Conservation (phyloP, 2,329 filamentous ascomycete species). For the Diaporthe citriasiana region DNA sequence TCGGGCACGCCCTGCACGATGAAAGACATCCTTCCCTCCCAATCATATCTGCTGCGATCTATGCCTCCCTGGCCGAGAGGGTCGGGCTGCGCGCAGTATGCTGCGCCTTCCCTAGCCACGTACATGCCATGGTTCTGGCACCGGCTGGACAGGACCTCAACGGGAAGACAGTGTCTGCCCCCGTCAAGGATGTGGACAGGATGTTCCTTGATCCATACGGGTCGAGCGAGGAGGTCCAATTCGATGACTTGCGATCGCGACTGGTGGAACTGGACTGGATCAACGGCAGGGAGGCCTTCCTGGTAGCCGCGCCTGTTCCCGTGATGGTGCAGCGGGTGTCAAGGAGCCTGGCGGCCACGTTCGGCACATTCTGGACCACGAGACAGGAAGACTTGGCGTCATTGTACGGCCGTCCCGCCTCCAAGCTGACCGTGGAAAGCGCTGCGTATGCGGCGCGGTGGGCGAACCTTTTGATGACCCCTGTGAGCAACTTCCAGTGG, state of each 20-base stretch:
- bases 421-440: conserved; percentile 61
- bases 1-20: conserved; percentile 84
- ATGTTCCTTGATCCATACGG: conserved; percentile 92
- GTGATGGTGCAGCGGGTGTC: conserved; percentile 82
- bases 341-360: conserved; percentile 85
- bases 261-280: conserved; percentile 66
- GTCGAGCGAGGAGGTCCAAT: conserved; percentile 75
- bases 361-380: conserved; percentile 59
- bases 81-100: conserved; percentile 83
- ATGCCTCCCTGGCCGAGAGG: conserved; percentile 81
- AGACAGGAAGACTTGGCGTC: conserved; percentile 50
- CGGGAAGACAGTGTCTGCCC: conserved; percentile 54
- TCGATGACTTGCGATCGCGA: conserved; percentile 69
- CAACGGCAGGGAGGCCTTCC: conserved; percentile 62
- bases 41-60: conserved; percentile 89
- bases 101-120: conserved; percentile 87
- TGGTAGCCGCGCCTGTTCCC: conserved; percentile 74
- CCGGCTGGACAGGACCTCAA: conserved; percentile 73
- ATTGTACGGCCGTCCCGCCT: conserved; percentile 66
- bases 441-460: conserved; percentile 82
- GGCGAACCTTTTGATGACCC: conserved; percentile 73
- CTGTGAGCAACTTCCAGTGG: conserved; percentile 64
- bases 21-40: conserved; percentile 84
- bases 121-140: conserved; percentile 82
- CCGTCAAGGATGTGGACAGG: conserved; percentile 60